A percentile compares a stretch with the other conserved stretches of the same genome.
Conservation (phyloP, 495 filamentous ascomycete species). For the Glutinoglossum americanum region DNA sequence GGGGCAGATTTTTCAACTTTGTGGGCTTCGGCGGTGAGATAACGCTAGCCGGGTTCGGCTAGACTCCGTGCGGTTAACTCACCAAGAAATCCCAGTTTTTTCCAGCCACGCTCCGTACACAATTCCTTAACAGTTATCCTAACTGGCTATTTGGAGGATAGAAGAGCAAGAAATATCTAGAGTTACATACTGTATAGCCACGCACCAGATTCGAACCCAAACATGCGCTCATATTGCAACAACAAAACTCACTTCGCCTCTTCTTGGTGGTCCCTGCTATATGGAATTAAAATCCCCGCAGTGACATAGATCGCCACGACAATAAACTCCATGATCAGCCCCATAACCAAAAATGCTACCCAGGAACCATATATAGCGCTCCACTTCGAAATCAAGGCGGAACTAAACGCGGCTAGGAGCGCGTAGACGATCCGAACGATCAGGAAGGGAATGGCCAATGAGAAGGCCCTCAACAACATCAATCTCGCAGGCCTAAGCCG, state of each 20-base stretch:
- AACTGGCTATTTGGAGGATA: too few relatives aligned
- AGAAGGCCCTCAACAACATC: constrained; percentile 1
- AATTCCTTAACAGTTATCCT: too few relatives aligned
- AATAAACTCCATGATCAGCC: constrained; percentile 15
- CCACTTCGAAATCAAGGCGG: constrained; percentile 10
- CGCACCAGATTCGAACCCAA: too few relatives aligned
- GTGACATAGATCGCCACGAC: constrained; percentile 14
- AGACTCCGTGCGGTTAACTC: neutral
- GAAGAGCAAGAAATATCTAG: too few relatives aligned
- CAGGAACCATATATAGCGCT: constrained; percentile 10
- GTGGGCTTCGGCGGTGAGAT: neutral
- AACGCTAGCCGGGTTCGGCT: neutral
- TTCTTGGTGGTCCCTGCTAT: neutral
- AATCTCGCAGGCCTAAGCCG: neutral
- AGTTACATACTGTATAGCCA: too few relatives aligned
- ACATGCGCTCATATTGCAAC: too few relatives aligned
- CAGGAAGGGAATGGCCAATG: constrained; percentile 15
- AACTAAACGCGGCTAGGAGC: constrained; percentile 12
- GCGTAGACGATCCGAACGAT: constrained; percentile 14
- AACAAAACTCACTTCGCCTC: neutral
- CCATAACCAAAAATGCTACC: constrained; percentile 16
- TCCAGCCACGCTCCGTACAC: too few relatives aligned
- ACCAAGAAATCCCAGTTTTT: too few relatives aligned
- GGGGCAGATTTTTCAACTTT: neutral
- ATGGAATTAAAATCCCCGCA: constrained; percentile 14